Base-by-base conservation (phyloP, 108 stramenopile species). In the Ochromonas danica region DNA sequence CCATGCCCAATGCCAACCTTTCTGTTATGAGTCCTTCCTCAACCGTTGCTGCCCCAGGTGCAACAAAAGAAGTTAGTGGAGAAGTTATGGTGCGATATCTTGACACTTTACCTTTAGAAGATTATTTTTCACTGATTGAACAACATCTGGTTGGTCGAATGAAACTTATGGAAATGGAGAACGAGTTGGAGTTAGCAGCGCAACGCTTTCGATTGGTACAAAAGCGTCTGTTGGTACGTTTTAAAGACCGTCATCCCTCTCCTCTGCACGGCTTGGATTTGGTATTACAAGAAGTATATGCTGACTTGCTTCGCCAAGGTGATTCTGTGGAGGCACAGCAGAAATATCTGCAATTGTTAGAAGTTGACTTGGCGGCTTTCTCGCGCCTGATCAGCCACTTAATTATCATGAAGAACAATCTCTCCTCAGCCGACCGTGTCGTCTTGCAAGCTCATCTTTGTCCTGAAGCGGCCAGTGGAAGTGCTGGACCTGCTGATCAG, bases 141-240 rank as follows among this genome's bases (percentile, higher is more conserved):
- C 61, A 84, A 43, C 87, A 87, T 43, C 82, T 67, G 30, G 14
- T 80, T 28, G 61, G 62, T 14, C 42, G 70, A 17, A 51, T 71
- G 38, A 67, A 39, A 38, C 43, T 25, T 10, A 1, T 40, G 30
- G 31, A 40, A 28, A 40, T 77, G 0, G 35, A 40, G 60, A 42
- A 1, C 25, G 1, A 22, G 6, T 78, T 88, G 27, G 85, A 88
- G 31, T 78, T 83, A 31, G 70, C 61, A 2, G 87, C 85, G 40
- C 78, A 81, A 60, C 87, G 87, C 42, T 88, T 39, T 78, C 83
- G 88, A n/a, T 39, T 88, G 57, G 43, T 88, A 3, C 85, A 88
- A 33, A 88, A 88, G 45, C 85, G 87, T 36, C 83, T 88, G 6
- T 83, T 88, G 1, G 81, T 81, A 33, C 80, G 88, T 42, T 88